Evolutionary conservation across 257 asterid species (phyloP).

Genomic region (Leptodermis oblonga): DNA sequence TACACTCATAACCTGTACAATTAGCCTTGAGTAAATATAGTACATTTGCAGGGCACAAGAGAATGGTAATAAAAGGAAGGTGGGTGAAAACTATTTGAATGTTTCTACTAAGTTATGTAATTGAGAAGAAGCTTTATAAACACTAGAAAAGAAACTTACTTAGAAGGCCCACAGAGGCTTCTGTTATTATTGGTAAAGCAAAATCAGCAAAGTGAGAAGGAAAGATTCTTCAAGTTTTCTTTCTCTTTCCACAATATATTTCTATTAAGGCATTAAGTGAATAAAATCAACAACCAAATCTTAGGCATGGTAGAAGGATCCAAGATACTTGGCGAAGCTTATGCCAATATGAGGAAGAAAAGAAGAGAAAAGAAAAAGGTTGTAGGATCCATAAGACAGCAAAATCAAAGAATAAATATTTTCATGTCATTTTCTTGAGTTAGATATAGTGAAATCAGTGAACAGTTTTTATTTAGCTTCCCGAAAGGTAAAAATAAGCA

Average conservation of each 20-base stretch:
- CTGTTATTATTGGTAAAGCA: not conserved
- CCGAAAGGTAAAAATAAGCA: not conserved
- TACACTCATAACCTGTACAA: conserved; percentile 81
- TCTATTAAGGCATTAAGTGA: not conserved
- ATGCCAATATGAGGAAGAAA: not conserved
- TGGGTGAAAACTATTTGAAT: too few relatives aligned
- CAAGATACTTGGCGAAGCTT: not conserved
- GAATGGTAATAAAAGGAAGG: not conserved
- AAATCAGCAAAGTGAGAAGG: not conserved
- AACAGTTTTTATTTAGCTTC: not conserved
- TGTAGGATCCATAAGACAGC: not conserved
- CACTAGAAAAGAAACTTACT: not conserved
- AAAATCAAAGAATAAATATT: not conserved
- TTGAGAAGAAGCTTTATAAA: not conserved
- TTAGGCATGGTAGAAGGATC: not conserved
- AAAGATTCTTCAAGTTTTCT: not conserved
- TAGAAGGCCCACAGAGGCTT: not conserved
- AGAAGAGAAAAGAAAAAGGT: not conserved
- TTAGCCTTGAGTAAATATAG: conserved; percentile 5
- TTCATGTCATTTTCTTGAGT: not conserved
- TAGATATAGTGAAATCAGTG: not conserved
- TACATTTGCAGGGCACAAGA: not conserved
- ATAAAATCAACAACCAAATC: not conserved
- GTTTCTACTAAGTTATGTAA: not conserved
- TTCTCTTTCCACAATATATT: not conserved